These are phyloP conservation scores for Arabidopsis hybrid DNA, from an alignment of 441 rosid species.

Conservation along the genomic window DNA sequence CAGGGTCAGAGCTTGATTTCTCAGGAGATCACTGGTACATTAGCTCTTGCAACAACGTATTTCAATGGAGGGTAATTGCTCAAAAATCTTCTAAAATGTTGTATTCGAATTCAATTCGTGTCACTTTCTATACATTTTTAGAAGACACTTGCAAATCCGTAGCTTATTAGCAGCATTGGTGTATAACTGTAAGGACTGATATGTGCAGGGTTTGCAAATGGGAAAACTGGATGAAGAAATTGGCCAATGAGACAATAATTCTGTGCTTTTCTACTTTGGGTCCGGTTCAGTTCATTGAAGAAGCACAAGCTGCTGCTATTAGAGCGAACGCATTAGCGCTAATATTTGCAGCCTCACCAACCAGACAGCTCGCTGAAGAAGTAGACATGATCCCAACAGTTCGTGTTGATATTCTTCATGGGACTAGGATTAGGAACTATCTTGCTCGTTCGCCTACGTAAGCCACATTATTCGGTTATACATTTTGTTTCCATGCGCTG, in stretches of 20 bases:
- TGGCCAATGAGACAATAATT: slow-evolving; percentile 54
- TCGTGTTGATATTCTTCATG: slow-evolving; percentile 54
- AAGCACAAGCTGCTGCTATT: slow-evolving; percentile 63
- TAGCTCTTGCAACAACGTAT: slow-evolving; percentile 51
- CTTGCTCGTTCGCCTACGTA: slow-evolving; percentile 46
- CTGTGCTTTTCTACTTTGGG: slow-evolving; percentile 73
- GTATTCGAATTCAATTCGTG: not conserved
- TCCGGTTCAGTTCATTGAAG: slow-evolving; percentile 40
- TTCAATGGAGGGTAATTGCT: slow-evolving; percentile 56
- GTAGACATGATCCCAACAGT: slow-evolving; percentile 59
- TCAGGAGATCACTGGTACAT: slow-evolving; percentile 51
- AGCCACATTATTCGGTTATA: slow-evolving; percentile 6
- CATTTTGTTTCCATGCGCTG: not conserved
- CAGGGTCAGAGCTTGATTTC: slow-evolving; percentile 76
- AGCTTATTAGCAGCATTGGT: slow-evolving; percentile 8
- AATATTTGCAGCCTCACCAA: slow-evolving; percentile 62
- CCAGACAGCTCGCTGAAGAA: slow-evolving; percentile 52
- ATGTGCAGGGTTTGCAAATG: slow-evolving; percentile 53
- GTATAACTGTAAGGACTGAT: not conserved
- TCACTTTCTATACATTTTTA: not conserved
- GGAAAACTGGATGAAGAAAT: slow-evolving; percentile 47
- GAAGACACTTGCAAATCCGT: not conserved
- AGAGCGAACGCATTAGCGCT: slow-evolving; percentile 56
- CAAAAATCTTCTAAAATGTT: not conserved
- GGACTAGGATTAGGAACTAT: slow-evolving; percentile 53